phyloP scores from a whole-genome alignment of 495 filamentous ascomycete genomes.

The Trichoderma parareesei region DNA sequence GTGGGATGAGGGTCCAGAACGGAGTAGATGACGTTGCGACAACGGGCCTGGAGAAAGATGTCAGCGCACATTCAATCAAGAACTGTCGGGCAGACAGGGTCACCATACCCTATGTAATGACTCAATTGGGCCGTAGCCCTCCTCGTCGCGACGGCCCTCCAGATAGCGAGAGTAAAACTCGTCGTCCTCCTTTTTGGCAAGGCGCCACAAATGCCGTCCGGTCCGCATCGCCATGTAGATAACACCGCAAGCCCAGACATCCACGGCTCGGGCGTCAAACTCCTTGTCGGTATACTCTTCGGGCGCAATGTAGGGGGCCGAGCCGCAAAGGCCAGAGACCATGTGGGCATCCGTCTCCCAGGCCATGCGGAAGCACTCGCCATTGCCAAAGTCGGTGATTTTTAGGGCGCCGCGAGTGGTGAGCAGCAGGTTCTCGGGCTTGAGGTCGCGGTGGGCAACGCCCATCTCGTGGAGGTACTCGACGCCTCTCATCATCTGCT shows the following conservation, averaged over 20 bases:
- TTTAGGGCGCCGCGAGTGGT: constrained; percentile 93
- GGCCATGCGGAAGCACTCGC: constrained; percentile 99
- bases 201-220: constrained; percentile 89
- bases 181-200: constrained; percentile 90
- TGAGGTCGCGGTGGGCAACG: constrained; percentile 92
- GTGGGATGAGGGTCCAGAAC: constrained; percentile 92
- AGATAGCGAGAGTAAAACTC: constrained; percentile 94
- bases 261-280: constrained; percentile 93
- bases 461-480: constrained; percentile 99
- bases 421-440: constrained; percentile 92
- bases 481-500: constrained; percentile 98
- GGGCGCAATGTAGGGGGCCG: constrained; percentile 93
- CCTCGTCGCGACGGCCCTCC: constrained; percentile 83
- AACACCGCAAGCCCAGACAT: constrained; percentile 96
- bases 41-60: constrained; percentile 61
- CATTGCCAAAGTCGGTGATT: constrained; percentile 98
- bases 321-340: constrained; percentile 93
- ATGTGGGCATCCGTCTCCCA: constrained; percentile 98
- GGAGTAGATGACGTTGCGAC: constrained; percentile 97
- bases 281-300: constrained; percentile 94
- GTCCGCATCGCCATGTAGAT: constrained; percentile 99
- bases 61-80: not conserved
- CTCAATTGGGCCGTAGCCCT: constrained; percentile 94
- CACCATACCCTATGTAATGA: constrained; percentile 81
- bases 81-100: not conserved